These are phyloP conservation scores for Lactarius sp. DNA, from an alignment of 768 basidiomycete genomes.

Conservation along the genomic window DNA sequence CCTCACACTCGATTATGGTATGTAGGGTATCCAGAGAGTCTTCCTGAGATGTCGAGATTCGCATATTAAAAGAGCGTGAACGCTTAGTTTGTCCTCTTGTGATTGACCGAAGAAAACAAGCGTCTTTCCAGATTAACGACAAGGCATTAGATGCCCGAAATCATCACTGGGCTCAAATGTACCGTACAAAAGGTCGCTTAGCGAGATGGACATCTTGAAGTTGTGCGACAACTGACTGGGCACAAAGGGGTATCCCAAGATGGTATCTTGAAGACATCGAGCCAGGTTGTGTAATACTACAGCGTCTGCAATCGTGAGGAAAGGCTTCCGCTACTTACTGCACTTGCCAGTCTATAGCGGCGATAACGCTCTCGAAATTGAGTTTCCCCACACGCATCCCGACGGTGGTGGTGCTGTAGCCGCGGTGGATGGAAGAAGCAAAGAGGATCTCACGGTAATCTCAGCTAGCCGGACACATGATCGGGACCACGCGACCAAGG, in stretches of 20 bases:
- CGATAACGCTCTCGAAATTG: background rate
- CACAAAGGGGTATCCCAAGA: slow-evolving; percentile 18
- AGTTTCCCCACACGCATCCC: background rate
- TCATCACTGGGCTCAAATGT: background rate
- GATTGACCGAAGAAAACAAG: slow-evolving; percentile 8
- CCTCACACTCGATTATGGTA: background rate
- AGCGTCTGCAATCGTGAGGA: no score
- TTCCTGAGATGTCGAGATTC: background rate
- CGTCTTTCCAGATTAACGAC: slow-evolving; percentile 20
- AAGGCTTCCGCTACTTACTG: background rate
- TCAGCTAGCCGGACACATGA: background rate
- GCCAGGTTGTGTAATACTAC: background rate
- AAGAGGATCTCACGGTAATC: background rate
- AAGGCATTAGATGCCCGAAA: background rate
- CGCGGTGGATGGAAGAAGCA: background rate
- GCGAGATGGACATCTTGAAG: background rate
- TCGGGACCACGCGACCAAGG: background rate
- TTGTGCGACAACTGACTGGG: background rate
- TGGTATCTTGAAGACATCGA: slow-evolving; percentile 13
- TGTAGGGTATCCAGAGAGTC: background rate
- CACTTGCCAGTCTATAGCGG: background rate
- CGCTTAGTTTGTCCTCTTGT: background rate
- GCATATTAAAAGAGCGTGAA: slow-evolving; percentile 1
- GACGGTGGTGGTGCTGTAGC: background rate
- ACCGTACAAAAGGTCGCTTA: background rate